Evolutionary conservation across 2,329 filamentous ascomycete species (phyloP).

Genomic region (Dryadomyces sulphureus): DNA sequence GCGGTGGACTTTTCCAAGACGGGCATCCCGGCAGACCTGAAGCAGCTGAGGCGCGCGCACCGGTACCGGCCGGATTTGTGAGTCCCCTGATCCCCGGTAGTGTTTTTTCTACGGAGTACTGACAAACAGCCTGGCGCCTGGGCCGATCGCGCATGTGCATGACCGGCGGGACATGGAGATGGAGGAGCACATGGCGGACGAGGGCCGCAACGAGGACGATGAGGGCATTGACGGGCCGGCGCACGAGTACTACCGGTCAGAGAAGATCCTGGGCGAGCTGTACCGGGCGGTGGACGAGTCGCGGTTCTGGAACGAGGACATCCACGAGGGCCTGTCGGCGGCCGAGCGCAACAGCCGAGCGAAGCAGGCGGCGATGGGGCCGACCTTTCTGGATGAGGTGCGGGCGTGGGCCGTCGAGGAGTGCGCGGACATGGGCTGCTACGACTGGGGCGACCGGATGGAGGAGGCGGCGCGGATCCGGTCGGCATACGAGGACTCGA

Average conservation of each 20-base stretch:
- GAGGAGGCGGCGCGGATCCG: conserved; percentile 28
- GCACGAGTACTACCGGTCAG: conserved; percentile 48
- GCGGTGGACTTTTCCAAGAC: conserved; percentile 68
- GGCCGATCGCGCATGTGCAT: conserved; percentile 28
- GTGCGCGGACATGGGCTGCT: conserved; percentile 15
- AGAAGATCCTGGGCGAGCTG: conserved; percentile 53
- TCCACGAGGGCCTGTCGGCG: conserved; percentile 20
- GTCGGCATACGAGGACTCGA: conserved; percentile 29
- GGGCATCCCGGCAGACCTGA: conserved; percentile 41
- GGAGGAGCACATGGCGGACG: conserved; percentile 16
- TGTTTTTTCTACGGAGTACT: neutral
- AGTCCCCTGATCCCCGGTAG: conserved; percentile 14
- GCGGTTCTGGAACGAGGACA: conserved; percentile 43
- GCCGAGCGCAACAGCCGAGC: neutral
- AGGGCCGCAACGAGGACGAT: conserved; percentile 31
- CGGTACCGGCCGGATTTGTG: conserved; percentile 40
- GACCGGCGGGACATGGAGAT: conserved; percentile 28
- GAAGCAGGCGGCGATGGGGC: conserved; percentile 5
- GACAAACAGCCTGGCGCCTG: conserved; percentile 26
- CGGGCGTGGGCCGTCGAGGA: conserved; percentile 15
- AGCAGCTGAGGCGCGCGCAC: conserved; percentile 23
- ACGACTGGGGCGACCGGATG: conserved; percentile 20
- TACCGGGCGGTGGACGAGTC: conserved; percentile 62
- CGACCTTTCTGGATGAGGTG: conserved; percentile 30
- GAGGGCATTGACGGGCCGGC: conserved; percentile 27